These are phyloP conservation scores for Microstegium vimineum DNA, from an alignment of 176 grass and related monocot species.

Conservation along the genomic window DNA sequence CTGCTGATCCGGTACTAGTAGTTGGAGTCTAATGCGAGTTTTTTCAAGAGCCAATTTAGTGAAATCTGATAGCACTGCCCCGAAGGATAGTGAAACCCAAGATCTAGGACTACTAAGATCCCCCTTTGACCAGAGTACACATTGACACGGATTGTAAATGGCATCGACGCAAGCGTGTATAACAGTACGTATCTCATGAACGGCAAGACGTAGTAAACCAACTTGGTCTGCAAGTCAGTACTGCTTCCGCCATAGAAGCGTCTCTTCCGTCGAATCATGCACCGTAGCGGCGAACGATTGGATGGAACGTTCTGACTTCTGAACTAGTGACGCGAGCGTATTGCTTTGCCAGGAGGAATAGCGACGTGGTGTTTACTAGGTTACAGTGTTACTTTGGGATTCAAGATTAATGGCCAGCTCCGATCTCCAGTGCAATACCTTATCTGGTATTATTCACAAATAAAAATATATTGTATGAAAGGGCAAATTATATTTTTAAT, in stretches of 20 bases:
- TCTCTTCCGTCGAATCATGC: neutral
- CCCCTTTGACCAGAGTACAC: no score
- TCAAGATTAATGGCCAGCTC: neutral
- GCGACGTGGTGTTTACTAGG: neutral
- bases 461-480: neutral
- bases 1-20: no score
- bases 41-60: no score
- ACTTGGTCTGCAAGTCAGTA: neutral
- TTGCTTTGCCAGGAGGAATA: neutral
- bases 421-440: no score
- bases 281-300: neutral
- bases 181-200: neutral
- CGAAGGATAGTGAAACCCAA: no score
- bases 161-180: neutral
- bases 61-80: no score
- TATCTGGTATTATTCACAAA: no score
- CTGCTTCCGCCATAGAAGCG: neutral
- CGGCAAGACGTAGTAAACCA: neutral
- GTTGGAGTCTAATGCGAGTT: no score
- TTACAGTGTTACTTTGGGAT: neutral
- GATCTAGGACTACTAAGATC: no score
- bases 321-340: neutral
- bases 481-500: neutral
- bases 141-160: neutral
- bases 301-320: neutral